phyloP scores from a whole-genome alignment of 2,329 filamentous ascomycete genomes.

The Aspergillus sp. region DNA sequence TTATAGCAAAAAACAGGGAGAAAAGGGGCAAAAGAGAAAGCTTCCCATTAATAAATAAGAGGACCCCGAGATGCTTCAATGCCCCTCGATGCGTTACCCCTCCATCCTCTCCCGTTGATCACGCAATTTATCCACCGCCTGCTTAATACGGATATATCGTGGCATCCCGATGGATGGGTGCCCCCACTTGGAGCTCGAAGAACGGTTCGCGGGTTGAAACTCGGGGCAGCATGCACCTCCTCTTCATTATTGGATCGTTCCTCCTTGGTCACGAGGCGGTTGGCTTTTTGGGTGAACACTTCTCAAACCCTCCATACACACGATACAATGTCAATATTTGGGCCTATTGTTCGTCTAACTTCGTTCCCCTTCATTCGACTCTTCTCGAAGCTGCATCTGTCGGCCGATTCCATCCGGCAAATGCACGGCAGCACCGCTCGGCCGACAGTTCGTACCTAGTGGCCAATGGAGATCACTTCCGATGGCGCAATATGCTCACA shows the following conservation, averaged over 20 bases:
- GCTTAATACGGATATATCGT: background rate
- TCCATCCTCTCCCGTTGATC: constrained; percentile 23
- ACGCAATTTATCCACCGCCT: constrained; percentile 37
- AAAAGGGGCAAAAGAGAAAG: constrained; percentile 3
- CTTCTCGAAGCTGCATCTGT: constrained; percentile 15
- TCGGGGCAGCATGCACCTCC: background rate
- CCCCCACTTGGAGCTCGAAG: background rate
- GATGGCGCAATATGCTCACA: constrained; percentile 35
- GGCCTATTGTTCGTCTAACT: background rate
- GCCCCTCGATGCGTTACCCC: constrained; percentile 9
- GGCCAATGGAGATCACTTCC: constrained; percentile 28
- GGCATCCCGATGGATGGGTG: background rate
- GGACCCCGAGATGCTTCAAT: constrained; percentile 5
- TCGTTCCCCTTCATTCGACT: background rate
- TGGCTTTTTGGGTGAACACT: background rate
- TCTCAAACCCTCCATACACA: background rate
- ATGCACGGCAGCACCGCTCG: constrained; percentile 15
- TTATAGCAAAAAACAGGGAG: background rate
- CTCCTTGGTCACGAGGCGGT: background rate
- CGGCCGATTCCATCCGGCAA: constrained; percentile 22
- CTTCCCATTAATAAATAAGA: constrained; percentile 1
- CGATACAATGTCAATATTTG: background rate
- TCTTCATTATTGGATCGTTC: constrained; percentile 1
- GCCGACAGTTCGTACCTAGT: constrained; percentile 22
- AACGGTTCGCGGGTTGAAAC: background rate